These are phyloP conservation scores for Fusarium phyllophilum DNA, from an alignment of 2,329 filamentous ascomycete species.

Conservation along the genomic window DNA sequence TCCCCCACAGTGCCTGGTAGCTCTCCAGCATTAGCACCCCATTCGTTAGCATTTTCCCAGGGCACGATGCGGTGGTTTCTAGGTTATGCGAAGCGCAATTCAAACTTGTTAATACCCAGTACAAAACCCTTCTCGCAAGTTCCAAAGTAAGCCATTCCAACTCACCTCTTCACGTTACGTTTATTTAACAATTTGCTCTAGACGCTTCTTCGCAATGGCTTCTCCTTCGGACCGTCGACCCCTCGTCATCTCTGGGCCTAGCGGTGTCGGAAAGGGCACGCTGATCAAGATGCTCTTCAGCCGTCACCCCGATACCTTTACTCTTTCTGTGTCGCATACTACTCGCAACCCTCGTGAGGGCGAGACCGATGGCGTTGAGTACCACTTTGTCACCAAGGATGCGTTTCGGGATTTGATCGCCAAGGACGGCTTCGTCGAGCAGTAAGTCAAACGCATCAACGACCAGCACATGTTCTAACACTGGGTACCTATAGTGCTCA, in stretches of 20 bases:
- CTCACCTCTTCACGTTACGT: too few relatives aligned
- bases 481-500: slow-evolving; percentile 62
- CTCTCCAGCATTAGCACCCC: slow-evolving; percentile 15
- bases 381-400: slow-evolving; percentile 77
- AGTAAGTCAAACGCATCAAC: slow-evolving; percentile 45
- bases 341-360: slow-evolving; percentile 81
- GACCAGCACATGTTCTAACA: slow-evolving; percentile 4
- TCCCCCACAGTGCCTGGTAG: slow-evolving; percentile 17
- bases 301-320: slow-evolving; percentile 60
- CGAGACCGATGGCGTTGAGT: slow-evolving; percentile 81
- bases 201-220: slow-evolving; percentile 40
- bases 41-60: slow-evolving; percentile 23
- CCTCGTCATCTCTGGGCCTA: slow-evolving; percentile 82
- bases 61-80: slow-evolving; percentile 30
- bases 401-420: slow-evolving; percentile 74
- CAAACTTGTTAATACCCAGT: slow-evolving; percentile 7
- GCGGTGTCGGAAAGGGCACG: slow-evolving; percentile 84
- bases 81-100: slow-evolving; percentile 32
- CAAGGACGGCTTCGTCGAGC: slow-evolving; percentile 81
- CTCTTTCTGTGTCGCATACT: slow-evolving; percentile 77
- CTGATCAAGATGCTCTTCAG: slow-evolving; percentile 78
- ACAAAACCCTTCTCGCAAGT: slow-evolving; percentile 14
- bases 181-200: background rate
- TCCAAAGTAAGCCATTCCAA: background rate
- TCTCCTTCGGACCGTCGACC: slow-evolving; percentile 64